Conservation (phyloP, 1,284 basidiomycete genomes). For the Ustilago vetiveriae region DNA sequence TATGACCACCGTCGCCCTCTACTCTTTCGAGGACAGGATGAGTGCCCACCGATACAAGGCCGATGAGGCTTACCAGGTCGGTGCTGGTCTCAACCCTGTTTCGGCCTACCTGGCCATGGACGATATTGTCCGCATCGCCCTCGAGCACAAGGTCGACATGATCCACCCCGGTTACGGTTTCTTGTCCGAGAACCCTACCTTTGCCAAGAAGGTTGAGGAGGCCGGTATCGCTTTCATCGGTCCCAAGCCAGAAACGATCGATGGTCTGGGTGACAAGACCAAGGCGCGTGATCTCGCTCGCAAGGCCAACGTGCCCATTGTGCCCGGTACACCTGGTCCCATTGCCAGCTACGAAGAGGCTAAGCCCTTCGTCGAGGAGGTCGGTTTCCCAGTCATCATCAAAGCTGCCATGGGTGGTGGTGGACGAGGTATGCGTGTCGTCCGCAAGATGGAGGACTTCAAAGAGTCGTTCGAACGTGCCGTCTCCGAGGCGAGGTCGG, state of each 20-base stretch:
- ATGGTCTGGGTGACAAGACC: slow-evolving; percentile 97
- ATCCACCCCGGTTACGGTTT: slow-evolving; percentile 92
- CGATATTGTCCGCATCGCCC: slow-evolving; percentile 79
- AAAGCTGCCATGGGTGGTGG: slow-evolving; percentile 99
- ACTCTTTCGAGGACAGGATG: slow-evolving; percentile 94
- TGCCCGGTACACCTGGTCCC: slow-evolving; percentile 95
- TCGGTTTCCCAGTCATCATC: slow-evolving; percentile 99
- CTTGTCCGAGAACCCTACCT: slow-evolving; percentile 94
- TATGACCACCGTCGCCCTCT: slow-evolving; percentile 99
- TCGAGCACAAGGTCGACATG: slow-evolving; percentile 97
- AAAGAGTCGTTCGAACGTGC: slow-evolving; percentile 91
- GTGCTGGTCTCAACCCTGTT: slow-evolving; percentile 92
- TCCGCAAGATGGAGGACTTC: slow-evolving; percentile 86
- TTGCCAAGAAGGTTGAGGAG: slow-evolving; percentile 94
- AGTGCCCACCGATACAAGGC: slow-evolving; percentile 98
- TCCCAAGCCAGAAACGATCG: slow-evolving; percentile 94
- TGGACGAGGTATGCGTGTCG: slow-evolving; percentile 79
- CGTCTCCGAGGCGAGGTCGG: slow-evolving; percentile 91
- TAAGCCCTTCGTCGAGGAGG: slow-evolving; percentile 85
- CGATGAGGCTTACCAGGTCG: slow-evolving; percentile 98
- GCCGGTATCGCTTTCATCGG: slow-evolving; percentile 98
- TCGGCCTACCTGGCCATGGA: slow-evolving; percentile 96
- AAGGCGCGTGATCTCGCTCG: slow-evolving; percentile 74
- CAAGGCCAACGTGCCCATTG: slow-evolving; percentile 79
- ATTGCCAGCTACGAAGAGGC: slow-evolving; percentile 85